These are phyloP conservation scores for Exophiala viscosa DNA, from an alignment of 2,329 filamentous ascomycete species.

Conservation along the genomic window DNA sequence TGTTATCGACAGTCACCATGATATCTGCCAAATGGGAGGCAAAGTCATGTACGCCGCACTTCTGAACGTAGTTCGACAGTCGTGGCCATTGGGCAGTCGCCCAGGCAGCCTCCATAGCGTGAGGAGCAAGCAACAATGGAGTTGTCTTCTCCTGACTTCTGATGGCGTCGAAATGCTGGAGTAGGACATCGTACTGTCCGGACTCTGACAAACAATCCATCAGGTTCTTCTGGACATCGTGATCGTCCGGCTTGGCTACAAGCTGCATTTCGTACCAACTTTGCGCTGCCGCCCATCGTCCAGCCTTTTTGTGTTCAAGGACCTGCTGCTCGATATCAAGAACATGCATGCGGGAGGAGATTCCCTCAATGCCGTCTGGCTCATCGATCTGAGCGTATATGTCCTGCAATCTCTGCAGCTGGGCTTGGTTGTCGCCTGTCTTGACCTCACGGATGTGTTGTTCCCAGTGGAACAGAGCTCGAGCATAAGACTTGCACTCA, in stretches of 20 bases:
- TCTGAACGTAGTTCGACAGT: conserved; percentile 62
- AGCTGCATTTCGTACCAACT: conserved; percentile 96
- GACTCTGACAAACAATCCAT: conserved; percentile 88
- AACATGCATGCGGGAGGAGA: conserved; percentile 79
- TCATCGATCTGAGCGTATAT: conserved; percentile 98
- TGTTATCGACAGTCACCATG: conserved; percentile 57
- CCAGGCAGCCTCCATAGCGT: conserved; percentile 90
- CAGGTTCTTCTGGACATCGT: conserved; percentile 75
- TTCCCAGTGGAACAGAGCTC: conserved; percentile 91
- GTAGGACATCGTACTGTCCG: conserved; percentile 85
- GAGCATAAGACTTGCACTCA: conserved; percentile 89
- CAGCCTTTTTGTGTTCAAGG: conserved; percentile 85
- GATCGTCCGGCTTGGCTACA: conserved; percentile 70
- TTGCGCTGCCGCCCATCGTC: conserved; percentile 89
- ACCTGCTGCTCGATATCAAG: conserved; percentile 93
- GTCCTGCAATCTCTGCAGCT: conserved; percentile 75
- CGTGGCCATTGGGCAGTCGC: conserved; percentile 77
- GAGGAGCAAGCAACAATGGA: conserved; percentile 64
- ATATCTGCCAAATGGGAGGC: conserved; percentile 74
- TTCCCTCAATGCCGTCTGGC: conserved; percentile 91
- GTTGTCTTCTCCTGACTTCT: conserved; percentile 38
- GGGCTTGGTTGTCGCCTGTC: conserved; percentile 51
- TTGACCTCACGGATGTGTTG: conserved; percentile 67
- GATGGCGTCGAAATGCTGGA: conserved; percentile 83
- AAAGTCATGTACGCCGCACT: conserved; percentile 60